Base-by-base conservation (phyloP, 768 basidiomycete species). In the Lactifluus volemus region DNA sequence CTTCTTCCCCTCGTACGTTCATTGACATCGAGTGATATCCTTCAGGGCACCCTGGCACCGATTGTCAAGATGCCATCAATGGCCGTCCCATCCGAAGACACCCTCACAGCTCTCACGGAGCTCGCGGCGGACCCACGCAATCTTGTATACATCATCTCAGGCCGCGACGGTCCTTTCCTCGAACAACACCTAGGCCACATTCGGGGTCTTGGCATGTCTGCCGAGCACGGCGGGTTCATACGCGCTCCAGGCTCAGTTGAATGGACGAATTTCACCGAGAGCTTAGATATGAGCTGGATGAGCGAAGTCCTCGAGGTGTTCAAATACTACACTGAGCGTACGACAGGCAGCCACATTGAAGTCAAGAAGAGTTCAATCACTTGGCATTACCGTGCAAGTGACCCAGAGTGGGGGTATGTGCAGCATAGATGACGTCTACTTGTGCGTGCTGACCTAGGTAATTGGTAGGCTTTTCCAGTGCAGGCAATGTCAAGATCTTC, bases 281-380 rank as follows among this genome's bases (percentile, higher is more conserved):
- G 79, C 63, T 72, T 99, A 70, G 95, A 99, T 75, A 98, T 98
- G 96, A 83, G 83, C 65, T 99, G 96, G 96, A 93, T 96, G 89
- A 77, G 74, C 55, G 96, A 99, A 75, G 96, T 97, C 34, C 83
- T 86, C 68, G 93, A 98, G 76, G 87, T 99, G 53, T 99, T 99
- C 75, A 83, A 81, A 73, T 98, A 96, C 75, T 96, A 96, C 74
- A 96, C 92, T 17, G 94, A 96, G 83, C 79, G 96, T 54, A 99
- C 96, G 67, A 92, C 92, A 39, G 96, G 96, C n/a, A 89, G 89
- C 66, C 88, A 89, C 68, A 92, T 98, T 62, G 96, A 99, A 79
- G 78, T 88, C 72, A 99, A 99, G 84, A 95, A 95, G 81, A 92
- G 91, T 69, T 89, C 89, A 61, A 90, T 99, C 71, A 98, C 95